Percentiles rank a stretch among this genome's conserved stretches.
Conservation (phyloP, 345 rosid species). For the Physaria fendleri region DNA sequence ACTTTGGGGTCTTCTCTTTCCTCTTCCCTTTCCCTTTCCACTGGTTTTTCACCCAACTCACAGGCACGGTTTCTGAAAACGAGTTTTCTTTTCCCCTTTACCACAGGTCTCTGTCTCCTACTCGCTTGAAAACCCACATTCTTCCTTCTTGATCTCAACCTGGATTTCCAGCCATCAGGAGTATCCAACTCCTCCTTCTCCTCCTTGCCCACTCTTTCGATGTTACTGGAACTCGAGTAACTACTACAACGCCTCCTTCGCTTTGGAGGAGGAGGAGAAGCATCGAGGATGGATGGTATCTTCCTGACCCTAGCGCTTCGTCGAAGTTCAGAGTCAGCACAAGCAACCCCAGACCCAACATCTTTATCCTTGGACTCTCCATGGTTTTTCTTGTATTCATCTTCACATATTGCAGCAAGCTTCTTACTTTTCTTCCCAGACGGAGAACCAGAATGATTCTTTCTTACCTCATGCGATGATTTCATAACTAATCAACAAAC, state of each 20-base stretch:
- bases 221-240: conserved; percentile 19
- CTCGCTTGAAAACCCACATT: conserved; percentile 18
- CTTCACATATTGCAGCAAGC: conserved; percentile 81
- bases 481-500: conserved; percentile 45
- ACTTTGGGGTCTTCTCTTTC: conserved; percentile 20
- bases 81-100: conserved; percentile 49
- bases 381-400: conserved; percentile 61
- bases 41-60: conserved; percentile 18
- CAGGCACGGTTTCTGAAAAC: conserved; percentile 27
- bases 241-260: conserved; percentile 40
- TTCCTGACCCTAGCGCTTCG: conserved; percentile 72
- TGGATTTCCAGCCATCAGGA: conserved; percentile 54
- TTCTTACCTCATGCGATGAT: conserved; percentile 42
- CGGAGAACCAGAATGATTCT: conserved; percentile 43
- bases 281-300: conserved; percentile 67
- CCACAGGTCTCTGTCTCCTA: conserved; percentile 31
- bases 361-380: conserved; percentile 34
- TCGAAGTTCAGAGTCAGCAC: conserved; percentile 47
- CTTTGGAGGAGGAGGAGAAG: conserved; percentile 67
- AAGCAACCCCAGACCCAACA: conserved; percentile 24
- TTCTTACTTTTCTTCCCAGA: conserved; percentile 73
- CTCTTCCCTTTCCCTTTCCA: conserved; percentile 13
- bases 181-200: conserved; percentile 35
- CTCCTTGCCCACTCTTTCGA: conserved; percentile 24
- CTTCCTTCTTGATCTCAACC: conserved; percentile 53